Percentiles rank a stretch among this genome's conserved stretches.
Evolutionary conservation across 441 rosid species (phyloP).

Genomic region (Adansonia rubrostipa): DNA sequence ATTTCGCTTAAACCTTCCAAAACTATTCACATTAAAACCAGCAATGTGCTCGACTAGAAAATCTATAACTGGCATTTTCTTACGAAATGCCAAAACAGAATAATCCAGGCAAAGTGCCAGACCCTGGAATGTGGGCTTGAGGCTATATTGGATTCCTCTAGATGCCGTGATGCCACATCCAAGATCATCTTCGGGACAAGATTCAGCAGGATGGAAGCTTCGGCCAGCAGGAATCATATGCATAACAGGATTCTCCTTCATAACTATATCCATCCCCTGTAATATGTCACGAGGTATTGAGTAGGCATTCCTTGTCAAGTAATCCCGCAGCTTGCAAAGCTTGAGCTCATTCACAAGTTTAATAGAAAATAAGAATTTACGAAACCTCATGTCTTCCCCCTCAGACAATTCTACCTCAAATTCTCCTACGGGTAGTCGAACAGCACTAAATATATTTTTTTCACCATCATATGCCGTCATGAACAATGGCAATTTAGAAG

Average conservation of each 20-base stretch:
- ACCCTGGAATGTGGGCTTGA: constrained; percentile 68
- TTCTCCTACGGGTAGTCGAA: constrained; percentile 53
- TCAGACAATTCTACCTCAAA: constrained; percentile 52
- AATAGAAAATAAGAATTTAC: constrained; percentile 45
- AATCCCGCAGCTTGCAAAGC: constrained; percentile 62
- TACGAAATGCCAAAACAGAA: constrained; percentile 73
- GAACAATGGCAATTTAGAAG: constrained; percentile 50
- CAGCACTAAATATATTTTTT: constrained; percentile 83
- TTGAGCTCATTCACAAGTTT: constrained; percentile 68
- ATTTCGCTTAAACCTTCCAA: constrained; percentile 32
- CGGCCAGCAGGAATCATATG: constrained; percentile 62
- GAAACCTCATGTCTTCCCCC: constrained; percentile 25
- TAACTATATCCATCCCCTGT: constrained; percentile 88
- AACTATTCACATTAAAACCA: constrained; percentile 35
- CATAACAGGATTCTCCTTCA: constrained; percentile 85
- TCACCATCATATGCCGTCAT: constrained; percentile 91
- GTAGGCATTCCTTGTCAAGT: constrained; percentile 45
- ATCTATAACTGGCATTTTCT: constrained; percentile 48
- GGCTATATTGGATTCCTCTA: constrained; percentile 57
- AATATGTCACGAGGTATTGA: constrained; percentile 68
- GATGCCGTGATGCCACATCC: constrained; percentile 50
- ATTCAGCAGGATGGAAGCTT: constrained; percentile 40
- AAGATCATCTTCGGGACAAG: constrained; percentile 37
- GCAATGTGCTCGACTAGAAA: constrained; percentile 47
- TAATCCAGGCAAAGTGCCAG: constrained; percentile 76